Percentiles rank a stretch among this genome's conserved stretches.
Evolutionary conservation across 164 flowering plant genomes (phyloP).

Genomic region (Taxillus chinensis): DNA sequence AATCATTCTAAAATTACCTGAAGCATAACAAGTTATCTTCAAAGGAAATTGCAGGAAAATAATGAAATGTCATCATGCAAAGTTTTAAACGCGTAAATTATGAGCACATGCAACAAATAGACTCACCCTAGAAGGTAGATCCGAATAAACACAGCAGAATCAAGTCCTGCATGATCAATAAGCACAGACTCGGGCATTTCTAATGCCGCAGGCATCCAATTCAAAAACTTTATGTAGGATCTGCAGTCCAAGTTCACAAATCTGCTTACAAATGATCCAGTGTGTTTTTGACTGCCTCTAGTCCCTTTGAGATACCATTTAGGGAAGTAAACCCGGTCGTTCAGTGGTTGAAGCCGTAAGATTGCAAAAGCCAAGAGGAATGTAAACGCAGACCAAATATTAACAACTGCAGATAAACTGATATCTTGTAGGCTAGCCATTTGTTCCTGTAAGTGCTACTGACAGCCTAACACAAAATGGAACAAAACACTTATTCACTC

Average conservation of each 20-base stretch:
- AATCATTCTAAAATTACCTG: too few species aligned
- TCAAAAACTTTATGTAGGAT: conserved; percentile 64
- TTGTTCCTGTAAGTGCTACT: conserved; percentile 9
- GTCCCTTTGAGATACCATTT: conserved; percentile 90
- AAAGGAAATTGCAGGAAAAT: too few species aligned
- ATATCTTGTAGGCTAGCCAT: conserved; percentile 79
- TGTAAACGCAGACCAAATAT: conserved; percentile 50
- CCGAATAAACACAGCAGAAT: conserved; percentile 73
- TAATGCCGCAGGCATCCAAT: conserved; percentile 92
- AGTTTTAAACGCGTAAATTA: too few species aligned
- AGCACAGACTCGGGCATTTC: conserved; percentile 89
- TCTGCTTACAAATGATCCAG: conserved; percentile 44
- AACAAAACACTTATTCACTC: too few species aligned
- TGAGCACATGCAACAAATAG: neutral
- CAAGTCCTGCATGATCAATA: conserved; percentile 87
- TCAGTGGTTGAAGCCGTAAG: conserved; percentile 73
- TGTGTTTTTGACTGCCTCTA: conserved; percentile 55
- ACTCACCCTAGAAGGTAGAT: conserved; percentile 89
- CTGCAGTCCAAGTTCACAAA: conserved; percentile 63
- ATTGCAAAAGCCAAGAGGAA: conserved; percentile 79
- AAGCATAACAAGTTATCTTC: too few species aligned
- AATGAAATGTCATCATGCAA: too few species aligned
- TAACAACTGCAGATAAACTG: conserved; percentile 54
- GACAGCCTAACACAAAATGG: conserved; percentile 3
- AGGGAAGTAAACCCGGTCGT: conserved; percentile 90